A percentile compares a stretch with the other conserved stretches of the same genome.
phyloP scores from a whole-genome alignment of 805 yeast genomes.

The Cyberlindnera euphorbiiphila region DNA sequence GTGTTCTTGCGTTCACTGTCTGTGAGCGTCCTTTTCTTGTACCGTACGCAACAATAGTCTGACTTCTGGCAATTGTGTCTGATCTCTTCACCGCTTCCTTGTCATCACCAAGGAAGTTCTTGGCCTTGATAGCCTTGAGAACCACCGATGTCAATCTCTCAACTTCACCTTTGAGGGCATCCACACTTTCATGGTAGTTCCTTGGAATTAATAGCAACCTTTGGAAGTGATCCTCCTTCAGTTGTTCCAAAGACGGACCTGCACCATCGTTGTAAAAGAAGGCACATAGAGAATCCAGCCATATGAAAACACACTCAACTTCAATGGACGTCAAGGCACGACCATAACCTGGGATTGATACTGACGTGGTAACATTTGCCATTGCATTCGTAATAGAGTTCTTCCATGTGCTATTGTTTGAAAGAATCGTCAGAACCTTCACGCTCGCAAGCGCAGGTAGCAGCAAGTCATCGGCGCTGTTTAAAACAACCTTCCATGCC shows the following conservation, averaged over 20 bases:
- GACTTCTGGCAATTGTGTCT: constrained; percentile 53
- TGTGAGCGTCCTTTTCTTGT: constrained; percentile 51
- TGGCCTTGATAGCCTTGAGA: constrained; percentile 44
- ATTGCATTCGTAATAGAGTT: constrained; percentile 43
- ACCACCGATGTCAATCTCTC: constrained; percentile 56
- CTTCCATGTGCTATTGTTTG: constrained; percentile 36
- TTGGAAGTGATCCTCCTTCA: constrained; percentile 63
- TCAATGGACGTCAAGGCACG: constrained; percentile 55
- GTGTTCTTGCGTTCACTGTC: constrained; percentile 42
- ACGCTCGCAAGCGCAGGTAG: constrained; percentile 65
- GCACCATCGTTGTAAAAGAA: constrained; percentile 80
- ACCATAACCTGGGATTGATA: constrained; percentile 43
- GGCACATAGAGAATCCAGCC: constrained; percentile 68
- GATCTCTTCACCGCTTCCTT: constrained; percentile 27
- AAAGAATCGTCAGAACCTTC: constrained; percentile 25
- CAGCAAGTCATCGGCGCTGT: constrained; percentile 64
- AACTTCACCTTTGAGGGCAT: constrained; percentile 51
- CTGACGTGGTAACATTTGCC: constrained; percentile 42
- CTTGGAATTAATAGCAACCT: constrained; percentile 59
- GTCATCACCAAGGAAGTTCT: constrained; percentile 39
- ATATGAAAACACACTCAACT: constrained; percentile 61
- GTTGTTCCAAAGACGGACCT: constrained; percentile 66
- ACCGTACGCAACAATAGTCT: constrained; percentile 70
- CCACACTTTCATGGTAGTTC: constrained; percentile 51
- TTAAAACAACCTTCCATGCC: constrained; percentile 74